Conservation (phyloP, 352 stramenopile genomes). For the Phytophthora podocarpi region DNA sequence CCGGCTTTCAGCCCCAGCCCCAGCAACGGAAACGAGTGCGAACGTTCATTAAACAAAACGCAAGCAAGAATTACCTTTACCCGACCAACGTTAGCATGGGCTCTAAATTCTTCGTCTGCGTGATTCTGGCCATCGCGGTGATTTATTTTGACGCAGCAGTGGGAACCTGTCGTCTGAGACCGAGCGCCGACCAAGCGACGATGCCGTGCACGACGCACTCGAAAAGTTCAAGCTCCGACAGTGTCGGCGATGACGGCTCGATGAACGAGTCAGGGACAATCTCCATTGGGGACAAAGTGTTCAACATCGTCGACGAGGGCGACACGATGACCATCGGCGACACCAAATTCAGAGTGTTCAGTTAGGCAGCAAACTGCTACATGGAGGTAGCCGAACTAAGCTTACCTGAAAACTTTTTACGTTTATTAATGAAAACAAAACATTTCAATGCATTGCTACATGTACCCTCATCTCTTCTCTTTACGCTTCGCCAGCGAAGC, state of each 20-base stretch:
- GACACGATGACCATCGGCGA: constrained; percentile 22
- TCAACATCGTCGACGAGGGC: constrained; percentile 3
- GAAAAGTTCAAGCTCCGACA: constrained; percentile 1
- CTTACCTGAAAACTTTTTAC: too few species aligned
- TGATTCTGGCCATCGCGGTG: not conserved
- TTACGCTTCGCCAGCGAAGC: constrained; percentile 36
- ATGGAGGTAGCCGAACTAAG: too few species aligned
- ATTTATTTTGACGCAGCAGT: not conserved
- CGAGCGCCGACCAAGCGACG: not conserved
- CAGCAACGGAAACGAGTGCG: too few species aligned
- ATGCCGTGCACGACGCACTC: not conserved
- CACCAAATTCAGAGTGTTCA: constrained; percentile 8
- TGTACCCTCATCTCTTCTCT: too few species aligned
- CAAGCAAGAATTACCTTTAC: not conserved
- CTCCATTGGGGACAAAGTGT: constrained; percentile 16
- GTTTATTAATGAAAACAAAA: too few species aligned
- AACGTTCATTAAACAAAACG: constrained; percentile 11
- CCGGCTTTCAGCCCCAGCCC: too few species aligned
- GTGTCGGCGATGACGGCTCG: not conserved
- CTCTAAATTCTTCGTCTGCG: constrained; percentile 1
- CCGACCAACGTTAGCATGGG: not conserved
- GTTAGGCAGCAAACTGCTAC: too few species aligned
- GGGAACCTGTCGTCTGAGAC: constrained; percentile 2
- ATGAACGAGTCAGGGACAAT: constrained; percentile 17
- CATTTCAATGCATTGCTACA: too few species aligned